Evolutionary conservation across 2,329 filamentous ascomycete genomes (phyloP), one percentile per base, ranked within the genome.

Genomic region (Curvularia sp.): DNA sequence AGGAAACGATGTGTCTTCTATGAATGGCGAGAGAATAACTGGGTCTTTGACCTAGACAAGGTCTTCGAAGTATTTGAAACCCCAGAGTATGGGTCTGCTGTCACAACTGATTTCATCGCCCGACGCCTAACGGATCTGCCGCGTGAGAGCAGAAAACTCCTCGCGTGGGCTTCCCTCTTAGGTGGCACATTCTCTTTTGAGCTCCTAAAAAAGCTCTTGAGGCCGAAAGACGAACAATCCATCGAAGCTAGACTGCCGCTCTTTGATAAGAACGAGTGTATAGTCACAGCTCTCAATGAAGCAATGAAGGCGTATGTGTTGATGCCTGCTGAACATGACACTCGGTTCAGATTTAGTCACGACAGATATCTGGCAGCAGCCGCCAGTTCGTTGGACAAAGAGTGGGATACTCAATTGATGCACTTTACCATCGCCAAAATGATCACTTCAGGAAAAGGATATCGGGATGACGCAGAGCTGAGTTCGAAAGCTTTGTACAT

Each of bases 1-100:
- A 87, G 91, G 39, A 95, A 92, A 72, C 89, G 89, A 65, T 96
- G 91, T 74, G 90, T 97, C 49, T 96, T 89, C 86, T 97, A 96
- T 76, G 92, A 93, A 61, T 97, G 95, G 83, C 88, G 87, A 66
- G 86, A 89, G 63, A 91, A 88, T 46, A 84, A 85, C 45, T 98
- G 94, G 94, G 49, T 70, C 27, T 97, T 89, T 73, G 90, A 96
- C 70, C 80, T 97, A 10, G 93, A 97, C 75, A 87, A 86, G 63
- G 86, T 97, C 1, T 97, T 97, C 71, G 87, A 89, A 46, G 88
- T 96, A 63, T 96, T 97, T 69, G 86, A 90, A 67, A 87, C 89
- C 42, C 88, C 92, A 48, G 87, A 89, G 57, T 89, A 93, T 69
- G 91, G 92, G 53, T 88, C 93, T 59, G 89, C 91, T 9, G 84